Conservation (phyloP, 768 basidiomycete genomes). For the Auriscalpium orientale region DNA sequence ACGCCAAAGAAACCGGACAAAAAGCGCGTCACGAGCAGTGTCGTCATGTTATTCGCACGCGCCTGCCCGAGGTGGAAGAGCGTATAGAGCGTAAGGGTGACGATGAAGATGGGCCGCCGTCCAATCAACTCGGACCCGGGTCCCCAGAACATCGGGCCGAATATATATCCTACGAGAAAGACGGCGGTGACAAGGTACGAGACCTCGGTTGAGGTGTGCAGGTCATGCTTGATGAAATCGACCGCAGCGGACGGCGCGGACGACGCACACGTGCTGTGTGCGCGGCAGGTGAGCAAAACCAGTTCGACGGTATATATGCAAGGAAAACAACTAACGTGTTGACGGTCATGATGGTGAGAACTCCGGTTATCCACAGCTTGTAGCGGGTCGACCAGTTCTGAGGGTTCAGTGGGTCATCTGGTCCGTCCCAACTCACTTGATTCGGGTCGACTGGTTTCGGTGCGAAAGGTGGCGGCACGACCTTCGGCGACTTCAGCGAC, state of each 20-base stretch:
- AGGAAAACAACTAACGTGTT: conserved; percentile 10
- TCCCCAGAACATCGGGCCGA: conserved; percentile 17
- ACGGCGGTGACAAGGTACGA: conserved; percentile 14
- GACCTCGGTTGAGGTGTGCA: conserved; percentile 16
- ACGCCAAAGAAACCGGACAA: conserved; percentile 18
- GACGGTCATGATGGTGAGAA: conserved; percentile 1
- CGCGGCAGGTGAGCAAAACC: neutral
- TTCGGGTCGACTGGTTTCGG: conserved; percentile 4
- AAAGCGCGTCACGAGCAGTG: conserved; percentile 17
- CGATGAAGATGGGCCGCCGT: conserved; percentile 11
- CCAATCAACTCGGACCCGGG: conserved; percentile 16
- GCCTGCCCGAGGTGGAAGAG: conserved; percentile 9
- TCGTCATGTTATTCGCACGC: conserved; percentile 9
- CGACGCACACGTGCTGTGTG: conserved; percentile 18
- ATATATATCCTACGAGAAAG: conserved; percentile 15
- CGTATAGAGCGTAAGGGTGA: neutral
- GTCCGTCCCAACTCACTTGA: conserved; percentile 6
- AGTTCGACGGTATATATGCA: neutral
- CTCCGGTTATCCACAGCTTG: conserved; percentile 8
- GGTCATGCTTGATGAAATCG: conserved; percentile 6
- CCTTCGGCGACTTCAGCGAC: neutral
- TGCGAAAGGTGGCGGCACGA: neutral
- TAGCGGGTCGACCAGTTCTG: conserved; percentile 13
- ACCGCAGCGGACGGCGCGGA: conserved; percentile 15
- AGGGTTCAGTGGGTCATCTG: conserved; percentile 11